Base-by-base conservation (phyloP, 2,329 filamentous ascomycete species). In the Aspergillus pseudonomiae region DNA sequence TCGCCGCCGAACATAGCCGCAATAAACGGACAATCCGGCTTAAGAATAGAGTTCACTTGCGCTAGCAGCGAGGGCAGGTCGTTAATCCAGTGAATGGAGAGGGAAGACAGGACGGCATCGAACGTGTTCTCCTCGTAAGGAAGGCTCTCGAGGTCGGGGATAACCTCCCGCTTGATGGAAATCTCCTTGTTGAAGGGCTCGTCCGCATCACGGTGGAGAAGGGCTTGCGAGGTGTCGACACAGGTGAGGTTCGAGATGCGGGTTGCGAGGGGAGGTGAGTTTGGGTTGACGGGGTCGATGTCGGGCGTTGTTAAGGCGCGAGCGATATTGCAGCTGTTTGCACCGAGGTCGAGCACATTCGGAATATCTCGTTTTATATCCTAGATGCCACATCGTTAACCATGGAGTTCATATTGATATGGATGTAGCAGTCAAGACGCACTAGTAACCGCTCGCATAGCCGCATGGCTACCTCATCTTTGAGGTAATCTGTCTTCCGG, bases 1-100 rank as follows among this genome's bases (percentile, higher is more conserved):
- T 99, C 95, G 0, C 95, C 95, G 61, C 95, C 95, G 65, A 97
- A 89, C 94, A 99, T 99, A 68, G 94, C 94, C 16, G 91, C 94
- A 54, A 99, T 89, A 74, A 99, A 97, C 1, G 96, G 93, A 62
- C 87, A 86, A 77, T 99, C 95, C 0, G 94, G 93, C 78, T 96
- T 96, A 30, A 99, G 85, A 39, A 96, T 83, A 68, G 87, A 86
- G 82, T 97, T 96, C 75, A 97, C 90, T 74, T 96, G 92, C 1
- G 89, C 84, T 2, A 99, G 85, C 12, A 96, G 83, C 1, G 91
- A 91, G 0, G 95, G 95, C 6, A 99, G 86, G 77, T 99, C 93
- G 77, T 99, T 99, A 83, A 97, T 91, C 95, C 95, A 99, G 79
- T 99, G 95, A 75, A 99, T 83, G 63, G 91, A 94, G 63, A 97